phyloP scores from a whole-genome alignment of 2,329 filamentous ascomycete genomes.

The Xylaria arbuscula region DNA sequence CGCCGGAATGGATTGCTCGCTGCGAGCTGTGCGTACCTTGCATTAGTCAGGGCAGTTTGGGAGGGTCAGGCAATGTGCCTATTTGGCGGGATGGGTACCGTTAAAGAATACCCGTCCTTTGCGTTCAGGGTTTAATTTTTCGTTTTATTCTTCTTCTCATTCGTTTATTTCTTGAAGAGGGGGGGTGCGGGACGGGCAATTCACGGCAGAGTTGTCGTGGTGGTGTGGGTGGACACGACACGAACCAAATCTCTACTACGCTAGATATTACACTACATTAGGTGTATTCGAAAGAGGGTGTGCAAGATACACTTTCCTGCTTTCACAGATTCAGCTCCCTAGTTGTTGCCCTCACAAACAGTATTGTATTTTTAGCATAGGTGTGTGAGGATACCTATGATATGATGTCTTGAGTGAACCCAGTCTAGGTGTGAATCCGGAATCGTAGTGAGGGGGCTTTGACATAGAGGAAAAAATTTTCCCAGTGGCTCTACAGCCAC shows the following conservation, averaged over 20 bases:
- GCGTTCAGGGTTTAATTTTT: constrained; percentile 14
- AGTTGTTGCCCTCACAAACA: neutral
- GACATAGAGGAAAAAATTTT: constrained; percentile 18
- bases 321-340: neutral
- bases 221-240: constrained; percentile 15
- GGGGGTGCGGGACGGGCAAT: neutral
- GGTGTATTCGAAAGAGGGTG: neutral
- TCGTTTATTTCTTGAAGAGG: too few species aligned
- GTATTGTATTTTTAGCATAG: neutral
- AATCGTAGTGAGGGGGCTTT: constrained; percentile 19
- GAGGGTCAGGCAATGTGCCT: constrained; percentile 35
- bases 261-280: too few species aligned
- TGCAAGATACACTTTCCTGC: neutral
- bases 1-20: constrained; percentile 26
- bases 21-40: constrained; percentile 39
- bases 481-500: constrained; percentile 8
- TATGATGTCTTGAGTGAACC: constrained; percentile 14
- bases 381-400: constrained; percentile 1
- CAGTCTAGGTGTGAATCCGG: constrained; percentile 1
- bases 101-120: constrained; percentile 13
- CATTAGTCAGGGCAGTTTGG: constrained; percentile 33
- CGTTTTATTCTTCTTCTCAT: too few species aligned
- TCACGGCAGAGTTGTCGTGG: neutral
- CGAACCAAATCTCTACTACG: neutral
- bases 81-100: constrained; percentile 30